phyloP scores from a whole-genome alignment of 2,329 filamentous ascomycete genomes.

The Leptographium procerum region DNA sequence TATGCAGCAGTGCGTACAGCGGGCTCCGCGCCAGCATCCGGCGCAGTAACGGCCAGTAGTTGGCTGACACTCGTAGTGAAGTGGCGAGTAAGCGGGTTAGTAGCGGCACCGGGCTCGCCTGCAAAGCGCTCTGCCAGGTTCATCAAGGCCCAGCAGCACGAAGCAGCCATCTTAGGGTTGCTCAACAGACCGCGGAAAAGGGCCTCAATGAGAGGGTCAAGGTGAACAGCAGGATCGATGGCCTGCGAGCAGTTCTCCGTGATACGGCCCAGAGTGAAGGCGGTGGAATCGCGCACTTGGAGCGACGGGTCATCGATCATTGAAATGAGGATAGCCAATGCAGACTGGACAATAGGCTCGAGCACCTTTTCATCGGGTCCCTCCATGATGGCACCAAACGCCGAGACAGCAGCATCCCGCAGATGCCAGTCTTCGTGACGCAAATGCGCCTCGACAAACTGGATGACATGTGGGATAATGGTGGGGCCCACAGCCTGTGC shows the following conservation, averaged over 20 bases:
- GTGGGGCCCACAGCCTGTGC: conserved; percentile 78
- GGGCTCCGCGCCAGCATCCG: conserved; percentile 59
- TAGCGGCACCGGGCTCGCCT: conserved; percentile 62
- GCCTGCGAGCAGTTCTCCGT: conserved; percentile 87
- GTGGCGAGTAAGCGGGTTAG: conserved; percentile 80
- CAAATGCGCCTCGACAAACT: conserved; percentile 86
- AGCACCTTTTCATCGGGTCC: conserved; percentile 87
- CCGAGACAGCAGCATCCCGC: conserved; percentile 90
- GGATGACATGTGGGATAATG: conserved; percentile 75
- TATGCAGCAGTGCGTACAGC: conserved; percentile 90
- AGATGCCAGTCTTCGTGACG: conserved; percentile 88
- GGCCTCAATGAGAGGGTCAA: conserved; percentile 74
- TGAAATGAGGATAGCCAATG: conserved; percentile 76
- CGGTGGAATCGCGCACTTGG: conserved; percentile 90
- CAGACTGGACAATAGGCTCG: conserved; percentile 91
- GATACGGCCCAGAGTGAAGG: conserved; percentile 90
- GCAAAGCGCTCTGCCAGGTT: conserved; percentile 94
- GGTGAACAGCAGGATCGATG: conserved; percentile 73
- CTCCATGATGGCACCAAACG: conserved; percentile 98
- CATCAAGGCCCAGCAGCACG: conserved; percentile 98
- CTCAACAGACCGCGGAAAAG: conserved; percentile 84
- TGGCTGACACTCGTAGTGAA: conserved; percentile 87
- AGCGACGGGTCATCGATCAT: conserved; percentile 86
- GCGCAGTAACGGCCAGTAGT: conserved; percentile 73
- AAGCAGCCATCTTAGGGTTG: conserved; percentile 92